Evolutionary conservation across 331 rosid species (phyloP).

Genomic region (Dryas integrifolia): DNA sequence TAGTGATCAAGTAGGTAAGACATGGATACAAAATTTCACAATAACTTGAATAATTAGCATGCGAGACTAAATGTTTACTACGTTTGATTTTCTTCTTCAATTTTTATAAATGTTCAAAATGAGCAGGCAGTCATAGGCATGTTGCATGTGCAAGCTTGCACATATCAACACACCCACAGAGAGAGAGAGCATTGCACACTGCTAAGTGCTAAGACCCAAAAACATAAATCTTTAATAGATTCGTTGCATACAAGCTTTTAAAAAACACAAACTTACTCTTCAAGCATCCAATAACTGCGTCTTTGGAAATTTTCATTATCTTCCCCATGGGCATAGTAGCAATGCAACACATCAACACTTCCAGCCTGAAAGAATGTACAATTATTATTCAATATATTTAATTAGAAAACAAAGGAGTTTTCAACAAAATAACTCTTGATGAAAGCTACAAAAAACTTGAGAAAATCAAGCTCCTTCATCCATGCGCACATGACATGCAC

Average conservation of each 20-base stretch:
- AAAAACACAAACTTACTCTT: slow-evolving; percentile 55
- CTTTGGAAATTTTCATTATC: slow-evolving; percentile 66
- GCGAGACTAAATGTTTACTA: background rate
- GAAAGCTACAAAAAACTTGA: background rate
- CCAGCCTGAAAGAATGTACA: slow-evolving; percentile 47
- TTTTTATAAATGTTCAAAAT: background rate
- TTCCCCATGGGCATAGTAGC: slow-evolving; percentile 84
- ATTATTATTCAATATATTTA: slow-evolving; percentile 21
- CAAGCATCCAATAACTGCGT: slow-evolving; percentile 79
- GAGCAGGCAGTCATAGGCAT: background rate
- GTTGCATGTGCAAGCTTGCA: background rate
- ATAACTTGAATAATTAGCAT: slow-evolving; percentile 14
- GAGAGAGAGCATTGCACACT: slow-evolving; percentile 5
- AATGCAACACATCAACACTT: slow-evolving; percentile 65
- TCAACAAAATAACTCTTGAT: slow-evolving; percentile 4
- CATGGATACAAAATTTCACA: background rate
- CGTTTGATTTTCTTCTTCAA: background rate
- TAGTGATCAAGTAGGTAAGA: slow-evolving; percentile 31
- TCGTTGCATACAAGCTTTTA: slow-evolving; percentile 14
- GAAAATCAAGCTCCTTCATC: too few relatives aligned
- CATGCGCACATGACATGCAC: too few relatives aligned
- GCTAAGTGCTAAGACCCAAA: background rate
- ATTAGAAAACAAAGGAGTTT: slow-evolving; percentile 8
- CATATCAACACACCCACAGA: background rate
- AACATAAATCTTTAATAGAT: background rate